Percentiles rank a stretch among this genome's conserved stretches.
Conservation (phyloP, 169 alveolate genomes). For the Ichthyophthirius multifiliis region DNA sequence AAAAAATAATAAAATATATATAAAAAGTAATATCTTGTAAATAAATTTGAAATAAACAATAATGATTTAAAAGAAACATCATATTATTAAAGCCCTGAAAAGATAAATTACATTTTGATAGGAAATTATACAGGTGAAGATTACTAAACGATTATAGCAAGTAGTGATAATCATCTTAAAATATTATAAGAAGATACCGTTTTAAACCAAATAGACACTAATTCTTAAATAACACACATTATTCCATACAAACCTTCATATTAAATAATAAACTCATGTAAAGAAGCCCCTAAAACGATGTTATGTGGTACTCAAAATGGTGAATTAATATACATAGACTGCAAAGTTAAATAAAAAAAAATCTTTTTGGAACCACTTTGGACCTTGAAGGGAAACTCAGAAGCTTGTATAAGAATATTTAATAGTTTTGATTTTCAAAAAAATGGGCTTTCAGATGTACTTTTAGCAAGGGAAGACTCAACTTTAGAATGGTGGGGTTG, state of each 20-base stretch:
- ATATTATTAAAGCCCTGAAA: not conserved
- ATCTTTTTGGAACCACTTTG: not conserved
- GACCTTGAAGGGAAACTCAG: not conserved
- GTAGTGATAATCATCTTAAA: not conserved
- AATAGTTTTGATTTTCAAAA: not conserved
- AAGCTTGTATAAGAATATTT: not conserved
- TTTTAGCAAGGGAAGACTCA: not conserved
- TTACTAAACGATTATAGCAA: not conserved
- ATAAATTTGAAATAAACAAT: not conserved
- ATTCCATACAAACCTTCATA: not conserved
- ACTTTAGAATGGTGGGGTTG: not conserved
- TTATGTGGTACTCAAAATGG: not conserved
- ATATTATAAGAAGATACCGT: not conserved
- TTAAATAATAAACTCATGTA: not conserved
- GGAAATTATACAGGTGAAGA: not conserved
- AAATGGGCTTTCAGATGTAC: not conserved
- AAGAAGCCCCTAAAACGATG: not conserved
- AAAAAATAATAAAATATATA: not conserved
- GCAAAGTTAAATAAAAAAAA: not conserved
- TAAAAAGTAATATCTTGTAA: not conserved
- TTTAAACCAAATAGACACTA: not conserved
- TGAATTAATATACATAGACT: not conserved
- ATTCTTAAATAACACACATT: not conserved
- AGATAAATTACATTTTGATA: not conserved
- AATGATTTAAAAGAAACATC: not conserved